Percentiles rank a stretch among this genome's conserved stretches.
These are phyloP conservation scores for Sequoia sempervirens DNA, from an alignment of 75 land plant species.

Conservation along the genomic window DNA sequence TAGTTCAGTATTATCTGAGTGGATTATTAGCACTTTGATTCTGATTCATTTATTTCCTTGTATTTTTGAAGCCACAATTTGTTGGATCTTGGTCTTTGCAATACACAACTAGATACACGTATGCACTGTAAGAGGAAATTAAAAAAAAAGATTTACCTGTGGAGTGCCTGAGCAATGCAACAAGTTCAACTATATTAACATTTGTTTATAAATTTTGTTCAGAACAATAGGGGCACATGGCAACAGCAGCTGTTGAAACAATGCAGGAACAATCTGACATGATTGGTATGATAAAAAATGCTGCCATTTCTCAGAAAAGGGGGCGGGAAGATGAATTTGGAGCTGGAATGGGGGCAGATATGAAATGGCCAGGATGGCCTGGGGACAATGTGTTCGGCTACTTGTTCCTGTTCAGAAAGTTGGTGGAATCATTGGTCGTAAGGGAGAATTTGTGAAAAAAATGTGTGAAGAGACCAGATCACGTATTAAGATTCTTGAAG, in stretches of 20 bases:
- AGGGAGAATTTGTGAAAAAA: constrained; percentile 88
- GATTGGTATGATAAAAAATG: background rate
- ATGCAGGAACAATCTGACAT: background rate
- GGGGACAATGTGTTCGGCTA: constrained; percentile 88
- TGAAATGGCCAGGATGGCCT: constrained; percentile 94
- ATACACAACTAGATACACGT: background rate
- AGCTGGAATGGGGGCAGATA: constrained; percentile 35
- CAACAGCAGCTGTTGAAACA: background rate
- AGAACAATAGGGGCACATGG: background rate
- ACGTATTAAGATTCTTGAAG: constrained; percentile 90
- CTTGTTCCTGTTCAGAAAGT: constrained; percentile 90
- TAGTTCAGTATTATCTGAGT: background rate
- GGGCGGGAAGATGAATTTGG: constrained; percentile 28
- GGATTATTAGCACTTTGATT: background rate
- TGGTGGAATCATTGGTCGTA: constrained; percentile 88
- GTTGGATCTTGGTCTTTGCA: background rate
- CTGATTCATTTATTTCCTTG: background rate
- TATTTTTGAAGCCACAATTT: background rate
- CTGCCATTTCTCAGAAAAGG: constrained; percentile 17
- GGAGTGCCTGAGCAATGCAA: background rate
- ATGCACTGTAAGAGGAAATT: background rate
- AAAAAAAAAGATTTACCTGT: background rate
- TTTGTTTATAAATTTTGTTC: background rate
- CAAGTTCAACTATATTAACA: background rate
- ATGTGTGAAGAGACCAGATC: constrained; percentile 84